phyloP scores from a whole-genome alignment of 139 green algal genomes.

The Haematococcus sp. region DNA sequence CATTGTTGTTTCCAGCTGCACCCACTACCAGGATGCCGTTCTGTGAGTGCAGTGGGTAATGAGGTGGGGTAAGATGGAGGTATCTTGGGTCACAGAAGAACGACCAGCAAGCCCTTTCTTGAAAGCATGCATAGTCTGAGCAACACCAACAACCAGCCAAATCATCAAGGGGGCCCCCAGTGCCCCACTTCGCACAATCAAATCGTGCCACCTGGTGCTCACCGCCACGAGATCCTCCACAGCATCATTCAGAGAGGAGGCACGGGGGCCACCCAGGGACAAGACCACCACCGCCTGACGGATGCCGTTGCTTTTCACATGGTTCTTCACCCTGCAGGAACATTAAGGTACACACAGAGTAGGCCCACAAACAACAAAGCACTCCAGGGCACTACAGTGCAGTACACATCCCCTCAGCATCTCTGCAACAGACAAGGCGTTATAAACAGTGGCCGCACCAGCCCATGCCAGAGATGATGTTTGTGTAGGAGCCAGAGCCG shows the following conservation, averaged over 20 bases:
- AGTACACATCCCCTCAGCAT: background rate
- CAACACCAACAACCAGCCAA: no score
- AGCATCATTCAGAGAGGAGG: constrained; percentile 54
- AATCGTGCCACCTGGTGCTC: background rate
- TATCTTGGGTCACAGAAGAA: no score
- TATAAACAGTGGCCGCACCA: constrained; percentile 27
- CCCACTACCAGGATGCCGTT: constrained; percentile 49
- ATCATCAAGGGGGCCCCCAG: no score
- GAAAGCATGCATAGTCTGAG: no score
- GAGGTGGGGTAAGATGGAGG: background rate
- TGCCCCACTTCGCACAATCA: no score
- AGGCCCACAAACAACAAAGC: background rate
- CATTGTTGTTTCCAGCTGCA: constrained; percentile 50
- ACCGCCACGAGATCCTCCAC: constrained; percentile 35
- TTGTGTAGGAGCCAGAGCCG: constrained; percentile 44
- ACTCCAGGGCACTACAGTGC: background rate
- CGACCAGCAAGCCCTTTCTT: no score
- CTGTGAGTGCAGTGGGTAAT: background rate
- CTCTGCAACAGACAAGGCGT: background rate
- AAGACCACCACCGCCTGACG: constrained; percentile 55
- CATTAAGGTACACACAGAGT: background rate
- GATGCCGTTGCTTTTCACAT: constrained; percentile 36
- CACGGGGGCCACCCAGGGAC: constrained; percentile 51
- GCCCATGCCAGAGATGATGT: constrained; percentile 51
- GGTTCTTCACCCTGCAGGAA: constrained; percentile 46